Evolutionary conservation across 129 eudicot species (phyloP).

Genomic region (Helianthus tuberosus): DNA sequence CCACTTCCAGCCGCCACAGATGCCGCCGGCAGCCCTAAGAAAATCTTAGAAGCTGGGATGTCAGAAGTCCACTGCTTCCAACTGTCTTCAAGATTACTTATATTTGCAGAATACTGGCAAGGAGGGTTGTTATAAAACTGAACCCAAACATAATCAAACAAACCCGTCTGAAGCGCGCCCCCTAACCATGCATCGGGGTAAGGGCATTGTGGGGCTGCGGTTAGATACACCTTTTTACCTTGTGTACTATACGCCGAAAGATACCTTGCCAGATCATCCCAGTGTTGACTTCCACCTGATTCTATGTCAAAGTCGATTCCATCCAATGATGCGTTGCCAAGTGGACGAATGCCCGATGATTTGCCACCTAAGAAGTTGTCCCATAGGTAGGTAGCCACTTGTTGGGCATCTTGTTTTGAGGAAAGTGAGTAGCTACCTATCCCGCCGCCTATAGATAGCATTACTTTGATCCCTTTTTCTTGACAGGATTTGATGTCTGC

Average conservation of each 20-base stretch:
- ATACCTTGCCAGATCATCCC: conserved; percentile 39
- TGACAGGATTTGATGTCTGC: conserved; percentile 35
- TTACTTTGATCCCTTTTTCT: conserved; percentile 38
- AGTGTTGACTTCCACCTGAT: conserved; percentile 30
- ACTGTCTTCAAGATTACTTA: conserved; percentile 30
- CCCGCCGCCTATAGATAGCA: conserved; percentile 46
- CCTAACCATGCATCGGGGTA: conserved; percentile 40
- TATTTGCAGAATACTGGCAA: conserved; percentile 30
- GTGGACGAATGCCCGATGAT: conserved; percentile 29
- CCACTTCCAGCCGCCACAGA: conserved; percentile 29
- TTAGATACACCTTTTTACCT: conserved; percentile 37
- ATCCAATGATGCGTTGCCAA: conserved; percentile 39
- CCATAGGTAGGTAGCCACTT: conserved; percentile 35
- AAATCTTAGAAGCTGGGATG: conserved; percentile 29
- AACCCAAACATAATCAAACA: conserved; percentile 38
- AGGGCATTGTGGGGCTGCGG: conserved; percentile 52
- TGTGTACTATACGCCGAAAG: conserved; percentile 25
- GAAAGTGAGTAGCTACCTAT: conserved; percentile 33
- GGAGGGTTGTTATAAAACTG: conserved; percentile 37
- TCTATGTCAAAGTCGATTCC: conserved; percentile 52
- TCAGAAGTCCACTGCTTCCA: conserved; percentile 39
- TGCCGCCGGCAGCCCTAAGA: conserved; percentile 32
- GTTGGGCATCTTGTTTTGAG: conserved; percentile 31
- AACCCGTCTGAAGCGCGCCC: conserved; percentile 35
- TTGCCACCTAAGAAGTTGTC: conserved; percentile 41